Conservation (phyloP, 371 early-diverging fungal species). For the Haplosporangium sp. region DNA sequence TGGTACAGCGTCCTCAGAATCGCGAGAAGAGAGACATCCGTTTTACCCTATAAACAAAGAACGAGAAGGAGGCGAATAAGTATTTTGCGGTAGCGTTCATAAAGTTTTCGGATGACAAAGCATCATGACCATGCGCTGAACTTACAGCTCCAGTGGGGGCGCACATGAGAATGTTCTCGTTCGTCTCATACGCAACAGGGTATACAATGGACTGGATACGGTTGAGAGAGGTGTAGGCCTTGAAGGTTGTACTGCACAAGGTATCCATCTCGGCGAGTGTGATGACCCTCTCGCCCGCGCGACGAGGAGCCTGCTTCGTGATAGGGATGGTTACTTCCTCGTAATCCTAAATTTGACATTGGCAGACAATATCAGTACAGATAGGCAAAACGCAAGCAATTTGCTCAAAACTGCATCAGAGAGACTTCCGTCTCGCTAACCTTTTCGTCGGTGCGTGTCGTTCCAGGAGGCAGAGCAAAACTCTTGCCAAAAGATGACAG, state of each 20-base stretch:
- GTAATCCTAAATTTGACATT: conserved; percentile 63
- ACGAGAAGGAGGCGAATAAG: background rate
- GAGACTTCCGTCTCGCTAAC: conserved; percentile 57
- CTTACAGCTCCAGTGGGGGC: conserved; percentile 99
- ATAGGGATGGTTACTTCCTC: conserved; percentile 88
- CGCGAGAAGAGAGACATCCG: conserved; percentile 97
- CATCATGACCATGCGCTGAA: conserved; percentile 44
- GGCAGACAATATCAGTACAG: background rate
- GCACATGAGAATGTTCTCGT: conserved; percentile 98
- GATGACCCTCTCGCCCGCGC: conserved; percentile 68
- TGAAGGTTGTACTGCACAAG: conserved; percentile 82
- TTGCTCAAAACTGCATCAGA: background rate
- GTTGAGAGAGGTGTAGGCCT: conserved; percentile 87
- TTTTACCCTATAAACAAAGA: conserved; percentile 88
- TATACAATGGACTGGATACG: conserved; percentile 96
- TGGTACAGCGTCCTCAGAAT: conserved; percentile 86
- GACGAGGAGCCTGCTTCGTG: conserved; percentile 67
- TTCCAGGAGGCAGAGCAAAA: conserved; percentile 79
- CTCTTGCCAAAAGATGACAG: conserved; percentile 72
- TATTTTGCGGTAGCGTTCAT: background rate
- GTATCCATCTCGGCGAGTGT: conserved; percentile 75
- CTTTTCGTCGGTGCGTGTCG: conserved; percentile 66
- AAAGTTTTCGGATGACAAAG: background rate
- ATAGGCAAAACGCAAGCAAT: background rate
- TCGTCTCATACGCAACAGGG: conserved; percentile 91